Percentiles rank a stretch among this genome's conserved stretches.
These are phyloP conservation scores for Collybia nuda DNA, from an alignment of 768 basidiomycete species.

Conservation along the genomic window DNA sequence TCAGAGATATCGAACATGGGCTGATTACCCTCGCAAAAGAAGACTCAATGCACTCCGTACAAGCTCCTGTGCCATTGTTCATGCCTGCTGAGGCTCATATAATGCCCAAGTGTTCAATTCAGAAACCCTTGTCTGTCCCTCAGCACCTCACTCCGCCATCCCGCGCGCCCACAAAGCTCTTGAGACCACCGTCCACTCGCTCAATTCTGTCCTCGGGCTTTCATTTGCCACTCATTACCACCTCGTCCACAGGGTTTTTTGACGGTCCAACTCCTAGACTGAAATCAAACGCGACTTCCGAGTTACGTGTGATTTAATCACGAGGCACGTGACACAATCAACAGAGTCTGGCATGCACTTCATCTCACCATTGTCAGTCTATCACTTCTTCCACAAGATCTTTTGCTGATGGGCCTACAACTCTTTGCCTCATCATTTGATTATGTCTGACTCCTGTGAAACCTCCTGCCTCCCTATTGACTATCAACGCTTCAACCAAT, in stretches of 20 bases:
- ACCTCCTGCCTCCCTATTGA: too few species aligned
- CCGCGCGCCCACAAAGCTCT: neutral
- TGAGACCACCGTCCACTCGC: slow-evolving; percentile 6
- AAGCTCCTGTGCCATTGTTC: slow-evolving; percentile 19
- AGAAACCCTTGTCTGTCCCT: slow-evolving; percentile 10
- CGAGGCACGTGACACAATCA: too few species aligned
- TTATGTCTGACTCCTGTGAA: too few species aligned
- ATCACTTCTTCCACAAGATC: too few species aligned
- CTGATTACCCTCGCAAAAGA: slow-evolving; percentile 14
- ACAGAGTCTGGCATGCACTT: too few species aligned
- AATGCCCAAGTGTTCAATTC: slow-evolving; percentile 4
- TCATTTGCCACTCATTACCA: neutral
- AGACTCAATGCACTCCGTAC: slow-evolving; percentile 7
- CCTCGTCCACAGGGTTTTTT: neutral
- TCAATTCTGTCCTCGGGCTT: neutral
- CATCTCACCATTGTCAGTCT: too few species aligned
- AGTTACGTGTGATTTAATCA: too few species aligned
- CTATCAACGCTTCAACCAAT: too few species aligned
- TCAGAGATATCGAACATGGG: slow-evolving; percentile 17
- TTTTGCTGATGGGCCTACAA: too few species aligned
- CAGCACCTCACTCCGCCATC: slow-evolving; percentile 5
- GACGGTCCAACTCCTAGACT: too few species aligned
- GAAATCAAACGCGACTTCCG: too few species aligned
- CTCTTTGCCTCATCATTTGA: too few species aligned
- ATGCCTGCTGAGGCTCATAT: slow-evolving; percentile 10